Evolutionary conservation across 352 stramenopile species (phyloP), one percentile per base, ranked within the genome.

Genomic region (Phytophthora syringae): DNA sequence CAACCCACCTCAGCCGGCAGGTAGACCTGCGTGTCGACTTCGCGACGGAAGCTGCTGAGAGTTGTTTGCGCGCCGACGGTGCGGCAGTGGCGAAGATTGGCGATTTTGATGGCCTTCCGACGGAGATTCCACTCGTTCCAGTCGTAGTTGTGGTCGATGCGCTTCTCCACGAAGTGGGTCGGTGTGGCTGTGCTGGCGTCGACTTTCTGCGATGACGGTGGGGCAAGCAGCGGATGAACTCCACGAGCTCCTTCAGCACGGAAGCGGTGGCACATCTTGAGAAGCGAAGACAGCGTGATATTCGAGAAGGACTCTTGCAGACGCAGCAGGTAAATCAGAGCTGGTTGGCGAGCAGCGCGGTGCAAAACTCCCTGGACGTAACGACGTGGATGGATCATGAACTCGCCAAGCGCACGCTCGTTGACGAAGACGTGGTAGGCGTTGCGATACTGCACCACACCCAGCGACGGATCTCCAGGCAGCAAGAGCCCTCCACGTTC

Each of bases 101-200:
- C 92, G 48, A 98, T 82, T 70, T 97, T 88, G 39, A 98, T 75
- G 21, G 92, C 92, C 32, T 90, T 86, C 37, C 90, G 84, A 13
- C 94, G 82, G 43, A 98, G 75, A 51, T 82, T 91, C 95, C 95
- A 98, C 70, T 98, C 93, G 77, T 98, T 98, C 92, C 93, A 98
- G 50, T 97, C 86, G 74, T 98, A 98, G 42, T 87, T 84, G 60
- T 83, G 83, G 77, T 98, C 93, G 16, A 98, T 89, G 62, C 90
- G 71, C 71, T 94, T 97, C 50, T 98, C 90, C 6, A 96, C 53
- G 76, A 98, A 98, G 70, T 98, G 94, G 21, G 82, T 81, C 7
- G 94, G 95, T 27, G 94, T 98, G 57, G 86, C 80, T 28, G 92
- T 98, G 50, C 79, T 86, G 18, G 87, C 90, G 65, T 98, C 92